These are phyloP conservation scores for Mortierella sp. DNA, from an alignment of 371 early-diverging fungal species.

Conservation along the genomic window DNA sequence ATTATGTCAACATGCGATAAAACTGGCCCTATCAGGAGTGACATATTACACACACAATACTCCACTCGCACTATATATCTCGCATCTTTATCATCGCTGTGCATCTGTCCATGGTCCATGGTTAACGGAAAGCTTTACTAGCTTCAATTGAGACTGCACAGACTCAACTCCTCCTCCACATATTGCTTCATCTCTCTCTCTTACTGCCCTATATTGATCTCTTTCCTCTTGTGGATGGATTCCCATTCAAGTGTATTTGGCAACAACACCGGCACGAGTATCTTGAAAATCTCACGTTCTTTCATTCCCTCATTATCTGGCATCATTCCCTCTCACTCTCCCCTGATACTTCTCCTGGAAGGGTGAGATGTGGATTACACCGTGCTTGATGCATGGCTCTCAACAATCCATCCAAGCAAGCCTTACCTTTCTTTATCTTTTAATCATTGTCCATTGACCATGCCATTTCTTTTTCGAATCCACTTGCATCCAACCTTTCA, in stretches of 20 bases:
- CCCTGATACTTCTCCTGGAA: not conserved
- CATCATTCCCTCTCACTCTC: not conserved
- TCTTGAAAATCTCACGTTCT: not conserved
- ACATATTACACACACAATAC: no score
- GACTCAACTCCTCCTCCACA: no score
- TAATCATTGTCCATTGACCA: not conserved
- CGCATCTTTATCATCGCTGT: no score
- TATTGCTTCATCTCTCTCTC: no score
- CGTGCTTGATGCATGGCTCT: slow-evolving; percentile 9
- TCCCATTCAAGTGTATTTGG: not conserved
- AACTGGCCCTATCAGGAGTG: not conserved
- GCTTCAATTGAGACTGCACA: no score
- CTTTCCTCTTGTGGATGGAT: slow-evolving; percentile 4
- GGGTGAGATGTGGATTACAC: not conserved
- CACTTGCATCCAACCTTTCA: not conserved
- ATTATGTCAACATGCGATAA: not conserved
- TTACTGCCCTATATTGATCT: no score
- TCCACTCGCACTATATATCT: not conserved
- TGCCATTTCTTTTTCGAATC: no score
- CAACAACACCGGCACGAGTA: not conserved
- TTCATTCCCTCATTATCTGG: slow-evolving; percentile 4
- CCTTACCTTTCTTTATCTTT: no score
- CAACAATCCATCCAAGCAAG: not conserved
- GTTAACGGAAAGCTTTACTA: no score
- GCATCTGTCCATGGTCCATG: not conserved